Conservation (phyloP, 768 basidiomycete genomes). For the Nevesoporus exiguus region DNA sequence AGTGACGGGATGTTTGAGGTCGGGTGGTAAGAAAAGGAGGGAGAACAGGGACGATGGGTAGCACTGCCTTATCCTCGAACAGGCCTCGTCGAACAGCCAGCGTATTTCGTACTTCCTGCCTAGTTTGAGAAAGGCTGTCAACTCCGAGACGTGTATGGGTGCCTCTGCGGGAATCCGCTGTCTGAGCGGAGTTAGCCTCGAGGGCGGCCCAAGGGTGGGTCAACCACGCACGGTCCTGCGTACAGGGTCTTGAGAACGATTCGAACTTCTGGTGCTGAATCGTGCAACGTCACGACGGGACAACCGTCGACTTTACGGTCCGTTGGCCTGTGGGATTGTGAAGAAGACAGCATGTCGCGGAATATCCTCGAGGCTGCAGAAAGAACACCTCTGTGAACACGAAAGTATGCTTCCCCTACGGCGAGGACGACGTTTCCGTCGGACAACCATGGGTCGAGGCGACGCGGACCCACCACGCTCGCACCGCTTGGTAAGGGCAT, state of each 20-base stretch:
- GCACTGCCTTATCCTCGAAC: constrained; percentile 11
- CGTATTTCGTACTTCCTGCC: constrained; percentile 26
- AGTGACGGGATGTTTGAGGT: constrained; percentile 17
- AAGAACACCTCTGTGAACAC: constrained; percentile 20
- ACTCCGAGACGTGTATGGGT: constrained; percentile 20
- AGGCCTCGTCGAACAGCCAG: constrained; percentile 23
- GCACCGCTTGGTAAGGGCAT: constrained; percentile 19
- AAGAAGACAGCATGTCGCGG: constrained; percentile 16
- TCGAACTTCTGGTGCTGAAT: constrained; percentile 22
- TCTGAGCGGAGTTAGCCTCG: constrained; percentile 12
- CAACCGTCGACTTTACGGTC: constrained; percentile 22
- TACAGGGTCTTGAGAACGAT: constrained; percentile 25
- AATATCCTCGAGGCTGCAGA: constrained; percentile 23
- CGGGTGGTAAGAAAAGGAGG: constrained; percentile 23
- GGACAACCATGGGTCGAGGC: constrained; percentile 23
- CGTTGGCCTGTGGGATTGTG: constrained; percentile 5
- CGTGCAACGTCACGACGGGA: constrained; percentile 20
- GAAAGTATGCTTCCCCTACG: constrained; percentile 21
- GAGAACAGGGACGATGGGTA: constrained; percentile 23
- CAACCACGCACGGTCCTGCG: constrained; percentile 21
- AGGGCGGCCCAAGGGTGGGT: not conserved
- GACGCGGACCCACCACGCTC: constrained; percentile 12
- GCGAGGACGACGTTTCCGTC: constrained; percentile 25
- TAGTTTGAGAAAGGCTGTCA: constrained; percentile 23
- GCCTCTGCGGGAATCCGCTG: constrained; percentile 19